Percentiles rank a stretch among this genome's conserved stretches.
phyloP scores from a whole-genome alignment of 164 flowering plant genomes.

The Liquidambar formosana region DNA sequence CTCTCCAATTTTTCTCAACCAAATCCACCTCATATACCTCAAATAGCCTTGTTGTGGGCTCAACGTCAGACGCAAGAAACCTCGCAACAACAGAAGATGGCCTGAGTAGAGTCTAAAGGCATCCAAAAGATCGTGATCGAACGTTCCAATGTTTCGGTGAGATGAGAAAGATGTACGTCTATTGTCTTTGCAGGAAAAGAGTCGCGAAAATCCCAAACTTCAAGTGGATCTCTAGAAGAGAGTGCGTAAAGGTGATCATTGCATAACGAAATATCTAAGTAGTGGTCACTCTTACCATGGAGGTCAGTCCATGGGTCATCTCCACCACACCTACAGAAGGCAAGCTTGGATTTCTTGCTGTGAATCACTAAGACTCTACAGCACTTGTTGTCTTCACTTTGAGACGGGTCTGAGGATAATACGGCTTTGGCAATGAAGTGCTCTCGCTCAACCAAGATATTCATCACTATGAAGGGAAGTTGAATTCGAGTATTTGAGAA shows the following conservation, averaged over 20 bases:
- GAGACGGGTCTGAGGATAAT: not conserved
- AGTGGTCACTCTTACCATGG: not conserved
- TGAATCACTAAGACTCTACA: not conserved
- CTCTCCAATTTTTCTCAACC: not conserved
- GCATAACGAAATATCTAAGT: not conserved
- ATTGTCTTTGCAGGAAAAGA: not conserved
- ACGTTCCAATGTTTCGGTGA: no score
- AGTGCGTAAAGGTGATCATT: not conserved
- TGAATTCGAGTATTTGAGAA: not conserved
- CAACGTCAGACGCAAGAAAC: not conserved
- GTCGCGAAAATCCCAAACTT: not conserved
- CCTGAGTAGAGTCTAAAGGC: not conserved
- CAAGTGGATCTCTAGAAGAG: not conserved
- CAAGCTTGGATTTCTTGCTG: not conserved
- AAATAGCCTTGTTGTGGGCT: not conserved
- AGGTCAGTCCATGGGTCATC: not conserved
- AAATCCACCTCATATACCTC: not conserved
- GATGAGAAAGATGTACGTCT: not conserved
- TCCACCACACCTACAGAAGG: not conserved
- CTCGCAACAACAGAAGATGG: not conserved
- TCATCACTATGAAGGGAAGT: not conserved
- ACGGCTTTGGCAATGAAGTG: not conserved
- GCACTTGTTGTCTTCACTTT: not conserved
- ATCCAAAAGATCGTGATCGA: no score
- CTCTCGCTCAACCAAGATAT: no score